Base-by-base conservation (phyloP, 371 early-diverging fungal species). In the Saksenaea oblongispora region DNA sequence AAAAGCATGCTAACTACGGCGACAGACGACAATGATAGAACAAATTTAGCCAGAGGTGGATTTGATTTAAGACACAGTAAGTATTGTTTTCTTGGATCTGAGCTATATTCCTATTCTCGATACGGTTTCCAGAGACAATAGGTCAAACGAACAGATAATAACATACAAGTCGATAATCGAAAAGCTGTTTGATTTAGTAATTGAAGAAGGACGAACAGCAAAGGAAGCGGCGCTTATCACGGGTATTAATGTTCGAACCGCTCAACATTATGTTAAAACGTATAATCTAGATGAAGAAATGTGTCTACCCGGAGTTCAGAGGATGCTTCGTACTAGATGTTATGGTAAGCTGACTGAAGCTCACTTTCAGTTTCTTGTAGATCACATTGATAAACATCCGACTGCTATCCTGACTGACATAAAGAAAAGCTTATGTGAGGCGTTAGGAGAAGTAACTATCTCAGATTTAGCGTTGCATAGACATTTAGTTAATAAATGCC, bases 251-350 rank as follows among this genome's bases (percentile, higher is more conserved):
- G 54, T 63, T 34, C 34, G 58, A 41, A 63, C 63, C 8, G 57
- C 63, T 18, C 57, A 63, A 44, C 44, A 56, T 14, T 44, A 56
- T 57, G 44, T 51, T 24, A 63, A 56, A 26, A 44, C 3, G 42
- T 57, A 56, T 17, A 63, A 63, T 39, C 41, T 44, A 15, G 63
- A 63, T 41, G 63, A 63, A 18, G 63, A 63, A 56, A 55, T 44
- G 34, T 47, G 63, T 51, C 27, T 63, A 35, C 62, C 55, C 37
- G 56, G 26, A 34, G 26, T 44, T 54, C n/a, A n/a, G 17, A 62
- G 55, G 53, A 56, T 41, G 56, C 24, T 42, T 54, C 34, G 37
- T 34, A 41, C 41, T 47, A 28, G 56, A 28, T 41, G 41, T 37
- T 31, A 26, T 51, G 62, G 56, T 62, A 62, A 62, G 56, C 44